Evolutionary conservation across 306 rosid species (phyloP).

Genomic region (Vicia villosa): DNA sequence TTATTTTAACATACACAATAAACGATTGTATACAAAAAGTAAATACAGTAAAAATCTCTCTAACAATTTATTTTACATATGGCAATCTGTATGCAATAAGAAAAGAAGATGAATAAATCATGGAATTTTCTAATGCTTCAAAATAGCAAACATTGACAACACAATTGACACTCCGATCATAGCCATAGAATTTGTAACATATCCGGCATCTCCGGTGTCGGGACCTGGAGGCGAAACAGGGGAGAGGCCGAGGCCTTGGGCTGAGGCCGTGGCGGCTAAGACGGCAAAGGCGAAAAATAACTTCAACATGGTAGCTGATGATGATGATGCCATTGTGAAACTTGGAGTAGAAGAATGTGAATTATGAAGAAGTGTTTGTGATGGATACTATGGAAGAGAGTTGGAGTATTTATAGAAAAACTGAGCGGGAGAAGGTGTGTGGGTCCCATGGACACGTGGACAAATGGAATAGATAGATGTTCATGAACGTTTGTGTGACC

Average conservation of each 20-base stretch:
- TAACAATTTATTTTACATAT: background rate
- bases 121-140: conserved; percentile 25
- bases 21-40: background rate
- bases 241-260: conserved; percentile 42
- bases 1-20: too few species aligned
- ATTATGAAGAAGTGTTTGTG: background rate
- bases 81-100: background rate
- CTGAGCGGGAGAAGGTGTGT: too few species aligned
- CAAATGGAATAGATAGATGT: too few species aligned
- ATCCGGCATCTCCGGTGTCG: too few species aligned
- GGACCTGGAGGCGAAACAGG: conserved; percentile 33
- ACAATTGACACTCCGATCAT: conserved; percentile 40
- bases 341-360: background rate
- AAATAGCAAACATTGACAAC: conserved; percentile 34
- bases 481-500: too few species aligned
- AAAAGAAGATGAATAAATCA: background rate
- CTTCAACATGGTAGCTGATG: too few species aligned
- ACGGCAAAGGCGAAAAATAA: too few species aligned
- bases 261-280: conserved; percentile 27
- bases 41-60: background rate
- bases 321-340: conserved; percentile 43
- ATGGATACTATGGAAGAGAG: too few species aligned
- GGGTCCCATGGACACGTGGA: too few species aligned
- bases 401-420: too few species aligned
- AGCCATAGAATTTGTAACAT: conserved; percentile 33